A percentile compares a stretch with the other conserved stretches of the same genome.
phyloP scores from a whole-genome alignment of 768 basidiomycete species.

The Peribolospora baueri region DNA sequence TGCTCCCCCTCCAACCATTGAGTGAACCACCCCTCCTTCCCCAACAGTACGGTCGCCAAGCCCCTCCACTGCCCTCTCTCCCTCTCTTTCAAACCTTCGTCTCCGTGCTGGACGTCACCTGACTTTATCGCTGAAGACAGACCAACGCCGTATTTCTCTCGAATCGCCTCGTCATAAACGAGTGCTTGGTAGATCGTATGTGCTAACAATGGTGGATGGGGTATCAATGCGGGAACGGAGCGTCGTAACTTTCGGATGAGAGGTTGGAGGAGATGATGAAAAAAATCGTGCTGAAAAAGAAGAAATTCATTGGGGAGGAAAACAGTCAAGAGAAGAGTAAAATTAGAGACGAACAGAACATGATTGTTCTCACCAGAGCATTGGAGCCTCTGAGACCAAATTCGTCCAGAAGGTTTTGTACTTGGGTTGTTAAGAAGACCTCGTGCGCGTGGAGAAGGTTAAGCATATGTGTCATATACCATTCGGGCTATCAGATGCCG shows the following conservation, averaged over 20 bases:
- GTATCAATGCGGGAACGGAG: conserved; percentile 46
- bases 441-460: conserved; percentile 70
- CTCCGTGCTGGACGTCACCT: background rate
- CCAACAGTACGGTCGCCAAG: conserved; percentile 55
- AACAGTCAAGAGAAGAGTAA: background rate
- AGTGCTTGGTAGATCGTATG: conserved; percentile 89
- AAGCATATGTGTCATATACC: conserved; percentile 80
- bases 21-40: conserved; percentile 66
- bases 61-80: conserved; percentile 36
- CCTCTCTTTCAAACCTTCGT: conserved; percentile 6
- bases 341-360: background rate
- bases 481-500: conserved; percentile 46
- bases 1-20: conserved; percentile 76
- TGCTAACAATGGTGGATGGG: conserved; percentile 52
- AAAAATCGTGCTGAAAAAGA: conserved; percentile 49
- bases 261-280: conserved; percentile 47
- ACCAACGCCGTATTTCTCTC: conserved; percentile 31
- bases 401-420: conserved; percentile 44
- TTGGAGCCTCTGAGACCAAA: conserved; percentile 40
- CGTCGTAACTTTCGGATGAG: conserved; percentile 48
- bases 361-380: conserved; percentile 39
- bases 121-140: too few relatives aligned
- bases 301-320: background rate
- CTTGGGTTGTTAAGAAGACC: conserved; percentile 45
- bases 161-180: conserved; percentile 54